Conservation (phyloP, 1,284 basidiomycete genomes). For the Puccinia polysora region DNA sequence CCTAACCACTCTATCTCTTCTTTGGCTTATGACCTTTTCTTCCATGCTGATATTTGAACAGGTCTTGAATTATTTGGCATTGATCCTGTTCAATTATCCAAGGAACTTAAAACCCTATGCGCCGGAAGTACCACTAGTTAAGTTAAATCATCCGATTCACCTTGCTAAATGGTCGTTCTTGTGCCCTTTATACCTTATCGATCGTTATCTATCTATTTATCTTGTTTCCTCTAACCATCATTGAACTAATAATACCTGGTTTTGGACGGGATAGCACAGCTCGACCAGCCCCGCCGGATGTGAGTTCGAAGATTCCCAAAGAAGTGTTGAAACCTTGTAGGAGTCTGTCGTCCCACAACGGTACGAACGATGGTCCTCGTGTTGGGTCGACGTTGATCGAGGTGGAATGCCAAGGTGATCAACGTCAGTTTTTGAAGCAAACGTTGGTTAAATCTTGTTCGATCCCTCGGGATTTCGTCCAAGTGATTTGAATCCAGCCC, state of each 20-base stretch:
- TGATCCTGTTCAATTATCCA: slow-evolving; percentile 11
- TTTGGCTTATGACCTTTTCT: neutral
- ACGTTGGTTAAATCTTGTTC: neutral
- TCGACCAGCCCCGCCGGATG: neutral
- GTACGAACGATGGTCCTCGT: neutral
- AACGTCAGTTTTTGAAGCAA: neutral
- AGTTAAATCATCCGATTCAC: neutral
- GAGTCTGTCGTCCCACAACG: too few relatives aligned
- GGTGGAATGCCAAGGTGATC: slow-evolving; percentile 35
- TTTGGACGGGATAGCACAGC: too few relatives aligned
- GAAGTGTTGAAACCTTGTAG: too few relatives aligned
- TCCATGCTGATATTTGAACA: neutral
- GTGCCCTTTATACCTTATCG: neutral
- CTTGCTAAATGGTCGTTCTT: neutral
- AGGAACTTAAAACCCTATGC: slow-evolving; percentile 12
- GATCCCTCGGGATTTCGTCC: neutral
- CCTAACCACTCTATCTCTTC: neutral
- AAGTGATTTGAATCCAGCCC: neutral
- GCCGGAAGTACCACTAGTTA: slow-evolving; percentile 37
- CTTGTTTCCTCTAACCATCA: too few relatives aligned
- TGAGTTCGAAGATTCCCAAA: neutral
- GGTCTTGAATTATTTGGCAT: slow-evolving; percentile 23
- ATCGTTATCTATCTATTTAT: neutral
- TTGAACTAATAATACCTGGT: neutral
- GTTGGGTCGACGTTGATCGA: neutral